Conservation (phyloP, 2,329 filamentous ascomycete species). For the Knufia fluminis region DNA sequence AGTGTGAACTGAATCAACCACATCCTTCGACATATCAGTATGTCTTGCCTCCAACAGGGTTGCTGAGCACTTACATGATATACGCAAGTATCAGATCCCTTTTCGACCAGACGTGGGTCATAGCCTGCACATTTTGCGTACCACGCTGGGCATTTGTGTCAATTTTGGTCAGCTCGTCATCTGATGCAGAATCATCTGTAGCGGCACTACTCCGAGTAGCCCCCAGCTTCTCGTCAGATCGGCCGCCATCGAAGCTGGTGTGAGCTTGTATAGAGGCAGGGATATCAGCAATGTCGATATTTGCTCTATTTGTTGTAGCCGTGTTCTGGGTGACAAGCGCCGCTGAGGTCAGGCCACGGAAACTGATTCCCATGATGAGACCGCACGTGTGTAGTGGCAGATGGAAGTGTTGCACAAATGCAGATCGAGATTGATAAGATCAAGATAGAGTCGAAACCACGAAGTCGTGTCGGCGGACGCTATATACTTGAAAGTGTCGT, state of each 20-base stretch:
- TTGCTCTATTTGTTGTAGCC: not conserved
- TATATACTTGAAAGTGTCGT: not conserved
- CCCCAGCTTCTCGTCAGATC: not conserved
- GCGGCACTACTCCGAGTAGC: not conserved
- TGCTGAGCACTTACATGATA: conserved; percentile 13
- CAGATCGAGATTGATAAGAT: not conserved
- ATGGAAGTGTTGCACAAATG: too few species aligned
- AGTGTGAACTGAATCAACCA: conserved; percentile 37
- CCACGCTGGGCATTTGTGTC: conserved; percentile 18
- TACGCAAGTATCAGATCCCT: conserved; percentile 30
- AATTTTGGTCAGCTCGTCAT: not conserved
- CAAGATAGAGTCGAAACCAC: not conserved
- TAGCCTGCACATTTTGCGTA: conserved; percentile 36
- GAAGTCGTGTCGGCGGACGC: not conserved
- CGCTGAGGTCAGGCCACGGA: not conserved
- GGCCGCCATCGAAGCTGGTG: not conserved
- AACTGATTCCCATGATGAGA: not conserved
- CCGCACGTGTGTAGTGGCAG: not conserved
- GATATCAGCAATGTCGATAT: not conserved
- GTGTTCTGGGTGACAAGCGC: not conserved
- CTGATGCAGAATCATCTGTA: not conserved
- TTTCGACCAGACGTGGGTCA: conserved; percentile 33
- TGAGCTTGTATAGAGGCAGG: not conserved
- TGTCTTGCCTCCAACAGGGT: conserved; percentile 14
- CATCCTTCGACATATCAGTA: conserved; percentile 4